Conservation (phyloP, 257 asterid species). For the Nicotiana tabacum region DNA sequence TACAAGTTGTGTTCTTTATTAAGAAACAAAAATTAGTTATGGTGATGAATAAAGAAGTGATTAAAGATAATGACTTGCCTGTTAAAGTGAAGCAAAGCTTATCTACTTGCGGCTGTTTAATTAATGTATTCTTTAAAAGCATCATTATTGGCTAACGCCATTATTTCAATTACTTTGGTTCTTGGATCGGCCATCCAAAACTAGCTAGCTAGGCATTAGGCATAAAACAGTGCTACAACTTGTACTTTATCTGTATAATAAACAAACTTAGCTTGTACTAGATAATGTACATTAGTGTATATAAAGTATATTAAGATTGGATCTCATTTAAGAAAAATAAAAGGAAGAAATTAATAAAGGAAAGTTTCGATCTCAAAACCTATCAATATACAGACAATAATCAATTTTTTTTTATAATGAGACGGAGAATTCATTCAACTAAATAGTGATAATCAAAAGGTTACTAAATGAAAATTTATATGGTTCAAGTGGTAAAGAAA, state of each 20-base stretch:
- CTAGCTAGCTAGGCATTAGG: neutral
- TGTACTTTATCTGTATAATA: neutral
- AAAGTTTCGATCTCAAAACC: neutral
- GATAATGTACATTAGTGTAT: neutral
- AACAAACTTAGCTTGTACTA: neutral
- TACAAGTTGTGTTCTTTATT: neutral
- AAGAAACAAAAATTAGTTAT: neutral
- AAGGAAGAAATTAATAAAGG: neutral
- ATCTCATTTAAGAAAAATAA: neutral
- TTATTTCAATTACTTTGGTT: neutral
- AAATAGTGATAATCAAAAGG: too few relatives aligned
- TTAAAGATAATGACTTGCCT: neutral
- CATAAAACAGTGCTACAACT: neutral
- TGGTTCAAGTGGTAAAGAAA: too few relatives aligned
- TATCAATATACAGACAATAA: neutral
- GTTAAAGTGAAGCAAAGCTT: slow-evolving; percentile 7
- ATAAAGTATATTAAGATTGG: neutral
- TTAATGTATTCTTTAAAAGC: neutral
- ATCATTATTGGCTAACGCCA: neutral
- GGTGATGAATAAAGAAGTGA: neutral
- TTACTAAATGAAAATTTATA: too few relatives aligned
- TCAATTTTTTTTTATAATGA: too few relatives aligned
- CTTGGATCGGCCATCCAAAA: slow-evolving; percentile 8
- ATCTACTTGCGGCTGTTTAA: neutral
- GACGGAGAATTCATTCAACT: too few relatives aligned